phyloP scores from a whole-genome alignment of 2,329 filamentous ascomycete genomes.

The Alternaria ventricosa region DNA sequence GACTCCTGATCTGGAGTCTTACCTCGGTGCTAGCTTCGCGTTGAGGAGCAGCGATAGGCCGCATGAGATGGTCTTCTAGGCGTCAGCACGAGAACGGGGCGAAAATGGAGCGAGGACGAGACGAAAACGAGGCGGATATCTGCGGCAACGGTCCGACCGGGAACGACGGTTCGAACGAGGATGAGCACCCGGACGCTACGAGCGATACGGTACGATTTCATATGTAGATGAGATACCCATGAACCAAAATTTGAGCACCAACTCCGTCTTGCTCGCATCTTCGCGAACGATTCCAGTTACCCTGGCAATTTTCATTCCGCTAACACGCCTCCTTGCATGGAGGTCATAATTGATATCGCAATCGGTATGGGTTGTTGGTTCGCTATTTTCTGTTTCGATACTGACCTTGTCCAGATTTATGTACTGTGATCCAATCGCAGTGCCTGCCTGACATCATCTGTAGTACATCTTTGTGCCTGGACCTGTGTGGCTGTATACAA shows the following conservation, averaged over 20 bases:
- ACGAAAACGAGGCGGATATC: not conserved
- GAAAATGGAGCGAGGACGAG: not conserved
- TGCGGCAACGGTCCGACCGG: not conserved
- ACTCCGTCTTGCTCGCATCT: not conserved
- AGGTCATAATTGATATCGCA: no score
- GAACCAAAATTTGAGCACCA: conserved; percentile 5
- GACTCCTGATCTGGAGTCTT: conserved; percentile 87
- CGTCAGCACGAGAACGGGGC: not conserved
- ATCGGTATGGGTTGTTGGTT: not conserved
- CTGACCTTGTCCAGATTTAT: not conserved
- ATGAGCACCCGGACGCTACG: not conserved
- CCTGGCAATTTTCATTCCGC: not conserved
- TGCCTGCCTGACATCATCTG: not conserved
- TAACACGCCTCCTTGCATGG: not conserved
- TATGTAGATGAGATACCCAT: conserved; percentile 23
- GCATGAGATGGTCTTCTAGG: conserved; percentile 97
- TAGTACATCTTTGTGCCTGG: not conserved
- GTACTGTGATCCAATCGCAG: not conserved
- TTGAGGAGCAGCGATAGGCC: conserved; percentile 98
- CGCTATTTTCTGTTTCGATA: not conserved
- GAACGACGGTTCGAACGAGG: not conserved
- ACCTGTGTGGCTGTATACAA: no score
- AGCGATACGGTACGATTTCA: conserved; percentile 13
- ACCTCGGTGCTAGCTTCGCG: conserved; percentile 94
- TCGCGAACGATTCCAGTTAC: not conserved